A percentile compares a stretch with the other conserved stretches of the same genome.
Evolutionary conservation across 1,284 basidiomycete genomes (phyloP).

Genomic region (Mycosarcoma maydis): DNA sequence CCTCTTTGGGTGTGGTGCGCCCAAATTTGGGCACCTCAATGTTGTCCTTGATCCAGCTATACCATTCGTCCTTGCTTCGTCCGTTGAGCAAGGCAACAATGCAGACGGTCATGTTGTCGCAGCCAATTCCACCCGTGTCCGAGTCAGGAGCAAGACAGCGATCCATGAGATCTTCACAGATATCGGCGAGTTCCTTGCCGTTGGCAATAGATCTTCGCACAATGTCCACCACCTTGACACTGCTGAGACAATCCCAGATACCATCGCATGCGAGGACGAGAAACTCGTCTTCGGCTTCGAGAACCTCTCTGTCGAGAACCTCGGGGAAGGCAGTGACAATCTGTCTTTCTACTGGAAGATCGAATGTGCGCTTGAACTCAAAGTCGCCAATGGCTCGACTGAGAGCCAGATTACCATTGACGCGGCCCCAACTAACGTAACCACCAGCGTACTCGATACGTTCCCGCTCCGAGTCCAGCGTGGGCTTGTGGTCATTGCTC

Average conservation of each 20-base stretch:
- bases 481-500: slow-evolving; percentile 96
- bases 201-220: slow-evolving; percentile 84
- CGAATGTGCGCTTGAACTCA: slow-evolving; percentile 94
- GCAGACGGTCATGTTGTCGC: slow-evolving; percentile 98
- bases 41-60: slow-evolving; percentile 85
- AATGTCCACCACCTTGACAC: slow-evolving; percentile 91
- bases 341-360: slow-evolving; percentile 84
- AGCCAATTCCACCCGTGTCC: slow-evolving; percentile 91
- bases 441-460: slow-evolving; percentile 94
- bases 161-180: slow-evolving; percentile 90
- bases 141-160: slow-evolving; percentile 94
- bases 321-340: slow-evolving; percentile 97
- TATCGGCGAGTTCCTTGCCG: slow-evolving; percentile 80
- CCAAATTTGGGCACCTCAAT: slow-evolving; percentile 77
- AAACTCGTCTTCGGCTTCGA: slow-evolving; percentile 89
- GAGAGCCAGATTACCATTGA: slow-evolving; percentile 96
- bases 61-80: slow-evolving; percentile 90
- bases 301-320: slow-evolving; percentile 80
- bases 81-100: slow-evolving; percentile 88
- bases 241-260: slow-evolving; percentile 97
- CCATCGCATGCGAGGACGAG: slow-evolving; percentile 95
- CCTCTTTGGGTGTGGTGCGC: slow-evolving; percentile 74
- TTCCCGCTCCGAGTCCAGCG: slow-evolving; percentile 81
- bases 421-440: slow-evolving; percentile 95
- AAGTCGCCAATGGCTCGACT: slow-evolving; percentile 97